Base-by-base conservation (phyloP, 2,329 filamentous ascomycete genomes). In the Neoascochyta sp. region DNA sequence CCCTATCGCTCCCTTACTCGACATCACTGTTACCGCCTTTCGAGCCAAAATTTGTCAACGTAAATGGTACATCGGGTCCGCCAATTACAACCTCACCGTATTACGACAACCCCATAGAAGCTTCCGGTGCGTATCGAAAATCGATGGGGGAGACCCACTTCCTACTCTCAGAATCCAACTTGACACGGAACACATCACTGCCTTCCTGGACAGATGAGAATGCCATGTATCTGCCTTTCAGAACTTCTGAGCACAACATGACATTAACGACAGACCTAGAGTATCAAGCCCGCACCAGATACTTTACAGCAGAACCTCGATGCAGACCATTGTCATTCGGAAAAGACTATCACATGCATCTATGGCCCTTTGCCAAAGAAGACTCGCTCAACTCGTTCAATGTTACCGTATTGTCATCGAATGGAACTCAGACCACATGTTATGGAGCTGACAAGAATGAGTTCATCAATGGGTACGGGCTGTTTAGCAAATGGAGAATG, bases 191-290 rank as follows among this genome's bases (percentile, higher is more conserved):
- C 0, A 73, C 70, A 0, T 38, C 56, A 0, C 51, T 78, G 0
- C 68, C 73, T 0, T 42, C 71, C 0, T 80, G 76, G 75, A 58
- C 68, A 0, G 64, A 70, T 1, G 16, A 50, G 0, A 42, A 64
- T 0, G 65, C 59, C 6, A 70, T 64, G 9, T 79, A 77, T 23
- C 41, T 75, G 0, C 69, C 71, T 0, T 65, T 74, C 22, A 19
- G 5, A 8, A 23, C 19, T n/a, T 3, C 3, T 25, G 19, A 5
- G 25, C 39, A 17, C 11, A 17, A n/a, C n/a, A n/a, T n/a, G n/a
- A n/a, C n/a, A n/a, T n/a, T n/a, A n/a, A n/a, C n/a, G n/a, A n/a
- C n/a, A n/a, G n/a, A n/a, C n/a, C n/a, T 7, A 4, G 16, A 29
- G 1, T 52, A 50, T 27, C 31, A 43, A 22, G 53, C 53, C 0